Percentiles rank a stretch among this genome's conserved stretches.
Conservation (phyloP, 2,329 filamentous ascomycete genomes). For the Acephala macrosclerotiorum region DNA sequence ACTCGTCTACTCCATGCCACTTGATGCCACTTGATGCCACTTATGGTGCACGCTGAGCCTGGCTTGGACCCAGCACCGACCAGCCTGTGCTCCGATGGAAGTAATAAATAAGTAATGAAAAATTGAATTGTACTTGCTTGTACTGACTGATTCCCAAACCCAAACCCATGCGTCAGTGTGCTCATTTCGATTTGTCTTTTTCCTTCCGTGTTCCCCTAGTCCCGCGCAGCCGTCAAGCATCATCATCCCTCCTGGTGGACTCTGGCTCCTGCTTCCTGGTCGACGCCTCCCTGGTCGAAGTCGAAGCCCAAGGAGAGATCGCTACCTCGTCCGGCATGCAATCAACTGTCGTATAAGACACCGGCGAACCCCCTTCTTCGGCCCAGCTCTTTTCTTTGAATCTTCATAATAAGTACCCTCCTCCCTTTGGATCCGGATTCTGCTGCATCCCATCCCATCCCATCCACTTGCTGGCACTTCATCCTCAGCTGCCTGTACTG, state of each 20-base stretch:
- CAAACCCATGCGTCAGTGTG: constrained; percentile 5
- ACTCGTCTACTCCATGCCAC: constrained; percentile 13
- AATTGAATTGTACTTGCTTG: not conserved
- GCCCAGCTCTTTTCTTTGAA: constrained; percentile 8
- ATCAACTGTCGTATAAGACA: constrained; percentile 43
- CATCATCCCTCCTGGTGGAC: constrained; percentile 29
- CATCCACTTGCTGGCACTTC: constrained; percentile 10
- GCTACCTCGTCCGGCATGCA: constrained; percentile 40
- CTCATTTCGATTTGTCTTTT: constrained; percentile 43
- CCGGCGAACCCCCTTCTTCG: constrained; percentile 36
- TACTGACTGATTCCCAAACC: not conserved
- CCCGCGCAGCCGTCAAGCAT: constrained; percentile 35
- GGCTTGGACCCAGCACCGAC: not conserved
- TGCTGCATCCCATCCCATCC: not conserved
- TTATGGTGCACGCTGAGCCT: not conserved
- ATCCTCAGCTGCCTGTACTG: constrained; percentile 15
- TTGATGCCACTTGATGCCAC: too few relatives aligned
- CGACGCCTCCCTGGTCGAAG: not conserved
- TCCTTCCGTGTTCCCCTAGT: constrained; percentile 41
- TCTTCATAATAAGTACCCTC: constrained; percentile 7
- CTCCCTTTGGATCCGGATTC: not conserved
- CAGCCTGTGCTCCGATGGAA: constrained; percentile 14
- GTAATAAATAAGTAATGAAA: constrained; percentile 11
- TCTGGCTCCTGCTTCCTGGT: not conserved
- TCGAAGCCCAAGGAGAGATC: constrained; percentile 34